Evolutionary conservation across 2,329 filamentous ascomycete species (phyloP).

Genomic region (Colletotrichum magnum): DNA sequence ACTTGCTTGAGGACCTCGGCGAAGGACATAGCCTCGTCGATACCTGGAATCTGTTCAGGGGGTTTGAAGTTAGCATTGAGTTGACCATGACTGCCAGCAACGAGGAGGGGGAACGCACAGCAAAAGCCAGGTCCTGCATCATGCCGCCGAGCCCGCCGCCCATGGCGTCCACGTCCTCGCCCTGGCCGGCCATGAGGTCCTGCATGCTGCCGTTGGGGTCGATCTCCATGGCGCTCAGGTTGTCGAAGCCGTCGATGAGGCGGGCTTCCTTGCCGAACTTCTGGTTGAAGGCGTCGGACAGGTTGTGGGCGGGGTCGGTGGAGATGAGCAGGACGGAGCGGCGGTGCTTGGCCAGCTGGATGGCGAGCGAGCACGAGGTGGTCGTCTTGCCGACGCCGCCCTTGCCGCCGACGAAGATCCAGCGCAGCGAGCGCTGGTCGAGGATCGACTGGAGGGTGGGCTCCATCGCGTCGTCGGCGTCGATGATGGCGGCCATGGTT

Average conservation of each 20-base stretch:
- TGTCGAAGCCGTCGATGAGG: conserved; percentile 90
- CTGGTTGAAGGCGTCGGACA: conserved; percentile 97
- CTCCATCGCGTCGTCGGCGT: conserved; percentile 83
- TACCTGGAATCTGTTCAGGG: conserved; percentile 86
- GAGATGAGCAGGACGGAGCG: conserved; percentile 98
- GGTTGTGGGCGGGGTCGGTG: conserved; percentile 97
- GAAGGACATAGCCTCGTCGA: conserved; percentile 99
- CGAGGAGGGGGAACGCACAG: conserved; percentile 68
- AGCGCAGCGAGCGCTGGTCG: conserved; percentile 94
- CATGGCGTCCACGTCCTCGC: conserved; percentile 77
- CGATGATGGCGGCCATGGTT: conserved; percentile 62
- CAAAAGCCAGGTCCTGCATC: conserved; percentile 99
- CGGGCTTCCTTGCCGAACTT: conserved; percentile 99
- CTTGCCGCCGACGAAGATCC: conserved; percentile 99
- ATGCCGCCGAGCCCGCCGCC: conserved; percentile 86
- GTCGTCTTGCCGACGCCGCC: conserved; percentile 99
- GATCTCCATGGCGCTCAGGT: conserved; percentile 98
- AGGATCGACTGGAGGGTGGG: conserved; percentile 94
- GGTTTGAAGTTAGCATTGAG: not conserved
- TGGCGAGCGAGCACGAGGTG: conserved; percentile 98
- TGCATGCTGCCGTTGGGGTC: conserved; percentile 98
- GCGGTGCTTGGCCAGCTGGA: conserved; percentile 95
- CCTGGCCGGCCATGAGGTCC: conserved; percentile 85
- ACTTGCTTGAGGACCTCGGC: conserved; percentile 99
- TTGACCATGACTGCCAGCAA: too few species aligned